Base-by-base conservation (phyloP, 2,329 filamentous ascomycete genomes). In the Claviceps monticola region DNA sequence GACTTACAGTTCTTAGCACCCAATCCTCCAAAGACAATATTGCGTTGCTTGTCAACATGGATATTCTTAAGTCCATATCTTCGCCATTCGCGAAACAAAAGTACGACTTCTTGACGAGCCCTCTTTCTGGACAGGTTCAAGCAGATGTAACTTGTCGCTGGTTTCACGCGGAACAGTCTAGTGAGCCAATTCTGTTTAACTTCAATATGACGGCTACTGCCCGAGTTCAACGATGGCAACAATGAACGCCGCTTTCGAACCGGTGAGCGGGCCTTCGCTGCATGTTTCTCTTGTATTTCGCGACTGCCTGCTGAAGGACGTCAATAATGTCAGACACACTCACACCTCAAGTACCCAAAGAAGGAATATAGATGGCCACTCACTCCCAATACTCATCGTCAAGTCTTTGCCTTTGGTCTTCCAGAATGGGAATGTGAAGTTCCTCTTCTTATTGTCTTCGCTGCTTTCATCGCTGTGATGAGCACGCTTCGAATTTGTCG, bases 111-210 rank as follows among this genome's bases (percentile, higher is more conserved):
- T 61, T 86, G 84, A 44, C 88, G 81, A 44, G 84, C 85, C 54
- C 82, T 75, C 59, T 84, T 84, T 5, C 69, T 64, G 29, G 84
- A 80, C 23, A 88, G 75, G 3, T 75, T 76, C 64, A 96, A 83
- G 64, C 88, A 93, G 16, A 96, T 68, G 29, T 86, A 76, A 56
- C 80, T 80, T 16, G 74, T 83, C 0, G 84, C 86, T 1, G 91
- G 91, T 64, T 93, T 95, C 62, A 96, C 84, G 51, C 88, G 82
- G 71, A 97, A 88, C 46, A 97, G 80, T 16, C 88, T 85, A 34
- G 88, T 84, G 50, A 97, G 78, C 90, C 91, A 96, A 59, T 85
- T 95, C 61, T 88, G 83, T 62, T 82, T 83, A 34, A 80, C 76
- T 55, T 81, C 82, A 60, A 78, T 85, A 66, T 75, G 75, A 52